Evolutionary conservation across 768 basidiomycete species (phyloP).

Genomic region (Naganishia onofrii): DNA sequence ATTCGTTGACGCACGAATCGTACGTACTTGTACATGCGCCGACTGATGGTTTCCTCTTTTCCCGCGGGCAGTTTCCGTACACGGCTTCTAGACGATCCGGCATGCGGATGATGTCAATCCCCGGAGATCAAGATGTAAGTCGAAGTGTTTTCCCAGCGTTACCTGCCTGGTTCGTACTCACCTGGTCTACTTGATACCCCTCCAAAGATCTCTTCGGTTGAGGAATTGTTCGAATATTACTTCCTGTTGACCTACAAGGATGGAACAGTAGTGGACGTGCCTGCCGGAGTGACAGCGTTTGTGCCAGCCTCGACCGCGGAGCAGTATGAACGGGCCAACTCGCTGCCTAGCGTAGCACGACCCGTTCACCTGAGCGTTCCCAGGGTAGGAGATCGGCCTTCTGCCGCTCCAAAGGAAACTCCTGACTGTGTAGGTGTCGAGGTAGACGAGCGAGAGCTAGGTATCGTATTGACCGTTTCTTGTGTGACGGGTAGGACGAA

Average conservation of each 20-base stretch:
- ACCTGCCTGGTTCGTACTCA: too few relatives aligned
- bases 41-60: background rate
- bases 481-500: background rate
- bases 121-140: background rate
- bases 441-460: background rate
- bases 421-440: background rate
- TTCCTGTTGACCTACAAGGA: conserved; percentile 9
- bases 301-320: background rate
- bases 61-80: background rate
- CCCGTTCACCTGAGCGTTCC: too few relatives aligned
- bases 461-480: background rate
- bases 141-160: background rate
- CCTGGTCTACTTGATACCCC: background rate
- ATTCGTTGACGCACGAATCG: too few relatives aligned
- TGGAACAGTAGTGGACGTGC: conserved; percentile 6
- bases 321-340: too few relatives aligned
- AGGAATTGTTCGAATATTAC: conserved; percentile 25
- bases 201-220: background rate
- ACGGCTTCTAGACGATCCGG: too few relatives aligned
- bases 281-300: conserved; percentile 19
- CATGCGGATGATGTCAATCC: too few relatives aligned
- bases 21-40: too few relatives aligned
- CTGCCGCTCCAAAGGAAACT: too few relatives aligned
- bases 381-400: too few relatives aligned
- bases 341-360: too few relatives aligned